Evolutionary conservation across 768 basidiomycete species (phyloP).

Genomic region (Auriscalpium microsporum): DNA sequence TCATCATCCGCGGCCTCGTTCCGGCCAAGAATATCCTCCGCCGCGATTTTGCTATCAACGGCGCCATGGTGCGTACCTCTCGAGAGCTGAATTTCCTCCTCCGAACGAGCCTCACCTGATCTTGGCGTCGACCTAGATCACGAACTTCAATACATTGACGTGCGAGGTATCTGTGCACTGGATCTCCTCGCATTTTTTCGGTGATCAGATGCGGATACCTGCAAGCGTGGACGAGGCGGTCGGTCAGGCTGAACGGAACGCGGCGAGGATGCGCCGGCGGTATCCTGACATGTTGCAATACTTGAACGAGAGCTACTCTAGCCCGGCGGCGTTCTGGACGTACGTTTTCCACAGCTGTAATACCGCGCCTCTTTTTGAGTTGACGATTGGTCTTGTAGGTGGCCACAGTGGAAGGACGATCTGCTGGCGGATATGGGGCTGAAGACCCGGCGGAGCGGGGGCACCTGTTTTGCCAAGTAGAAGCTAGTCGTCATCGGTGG

Average conservation of each 20-base stretch:
- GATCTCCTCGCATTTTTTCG: slow-evolving; percentile 55
- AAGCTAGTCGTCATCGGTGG: too few relatives aligned
- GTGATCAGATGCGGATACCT: slow-evolving; percentile 42
- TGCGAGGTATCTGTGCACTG: slow-evolving; percentile 52
- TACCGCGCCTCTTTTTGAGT: not conserved
- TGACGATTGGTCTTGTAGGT: slow-evolving; percentile 29
- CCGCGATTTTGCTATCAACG: slow-evolving; percentile 58
- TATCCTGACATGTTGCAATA: slow-evolving; percentile 42
- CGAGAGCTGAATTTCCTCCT: too few relatives aligned
- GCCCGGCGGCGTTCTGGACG: slow-evolving; percentile 43
- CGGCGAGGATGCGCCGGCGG: slow-evolving; percentile 47
- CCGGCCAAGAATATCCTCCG: slow-evolving; percentile 48
- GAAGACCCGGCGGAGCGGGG: slow-evolving; percentile 42
- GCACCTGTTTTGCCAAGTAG: slow-evolving; percentile 43
- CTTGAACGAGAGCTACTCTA: slow-evolving; percentile 46
- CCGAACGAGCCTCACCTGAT: not conserved
- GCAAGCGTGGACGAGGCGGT: slow-evolving; percentile 37
- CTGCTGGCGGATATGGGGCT: slow-evolving; percentile 56
- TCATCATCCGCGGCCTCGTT: slow-evolving; percentile 53
- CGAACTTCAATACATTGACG: slow-evolving; percentile 45
- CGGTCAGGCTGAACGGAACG: slow-evolving; percentile 32
- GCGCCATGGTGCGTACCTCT: slow-evolving; percentile 43
- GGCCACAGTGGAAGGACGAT: slow-evolving; percentile 53
- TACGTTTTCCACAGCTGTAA: slow-evolving; percentile 16
- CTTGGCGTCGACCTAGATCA: slow-evolving; percentile 32